Conservation (phyloP, 495 filamentous ascomycete species). For the Chaetomium tenue region DNA sequence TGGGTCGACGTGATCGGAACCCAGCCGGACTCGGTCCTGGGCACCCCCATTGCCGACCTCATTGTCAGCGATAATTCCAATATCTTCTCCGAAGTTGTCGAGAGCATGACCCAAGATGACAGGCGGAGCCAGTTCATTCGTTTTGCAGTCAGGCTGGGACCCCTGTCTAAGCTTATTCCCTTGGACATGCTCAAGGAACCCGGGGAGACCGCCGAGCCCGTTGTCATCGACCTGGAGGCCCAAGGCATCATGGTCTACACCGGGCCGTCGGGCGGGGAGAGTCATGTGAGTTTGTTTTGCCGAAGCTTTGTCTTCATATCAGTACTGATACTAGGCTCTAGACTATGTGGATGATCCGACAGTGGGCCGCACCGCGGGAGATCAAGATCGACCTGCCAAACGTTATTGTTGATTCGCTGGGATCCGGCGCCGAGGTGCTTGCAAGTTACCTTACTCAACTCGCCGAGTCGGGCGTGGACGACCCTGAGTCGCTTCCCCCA, state of each 20-base stretch:
- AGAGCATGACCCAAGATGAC: conserved; percentile 89
- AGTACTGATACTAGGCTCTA: conserved; percentile 36
- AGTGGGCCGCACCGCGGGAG: conserved; percentile 82
- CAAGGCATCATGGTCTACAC: conserved; percentile 99
- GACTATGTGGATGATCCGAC: conserved; percentile 99
- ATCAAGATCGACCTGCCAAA: conserved; percentile 91
- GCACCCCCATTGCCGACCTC: conserved; percentile 75
- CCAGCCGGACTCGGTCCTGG: conserved; percentile 65
- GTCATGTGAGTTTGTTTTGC: conserved; percentile 66
- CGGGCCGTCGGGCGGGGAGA: conserved; percentile 76
- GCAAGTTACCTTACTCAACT: conserved; percentile 88
- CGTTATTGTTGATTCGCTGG: conserved; percentile 89
- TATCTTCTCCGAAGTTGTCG: conserved; percentile 76
- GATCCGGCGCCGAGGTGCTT: conserved; percentile 90
- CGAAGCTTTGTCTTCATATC: not conserved
- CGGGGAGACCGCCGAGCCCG: conserved; percentile 46
- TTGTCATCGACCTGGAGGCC: conserved; percentile 77
- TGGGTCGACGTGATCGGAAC: conserved; percentile 93
- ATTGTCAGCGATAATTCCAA: conserved; percentile 70
- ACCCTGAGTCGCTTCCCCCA: conserved; percentile 78
- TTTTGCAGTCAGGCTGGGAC: conserved; percentile 74
- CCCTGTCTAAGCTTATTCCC: conserved; percentile 64
- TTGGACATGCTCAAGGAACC: conserved; percentile 47
- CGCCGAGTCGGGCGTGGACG: conserved; percentile 79
- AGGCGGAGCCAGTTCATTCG: conserved; percentile 88